Conservation (phyloP, 2,329 filamentous ascomycete species). For the Beauveria bassiana region DNA sequence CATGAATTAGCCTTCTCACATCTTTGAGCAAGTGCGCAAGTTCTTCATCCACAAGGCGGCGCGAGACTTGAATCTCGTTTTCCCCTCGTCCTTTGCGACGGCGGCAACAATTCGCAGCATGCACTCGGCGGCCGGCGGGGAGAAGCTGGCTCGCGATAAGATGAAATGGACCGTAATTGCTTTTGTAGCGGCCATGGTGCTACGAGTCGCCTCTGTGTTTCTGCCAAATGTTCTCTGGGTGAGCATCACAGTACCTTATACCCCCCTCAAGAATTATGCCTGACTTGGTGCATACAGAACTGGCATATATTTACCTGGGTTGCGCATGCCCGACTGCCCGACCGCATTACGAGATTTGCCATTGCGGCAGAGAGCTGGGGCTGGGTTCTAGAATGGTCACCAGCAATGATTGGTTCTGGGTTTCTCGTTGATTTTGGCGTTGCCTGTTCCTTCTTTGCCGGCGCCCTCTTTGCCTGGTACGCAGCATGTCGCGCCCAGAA, state of each 20-base stretch:
- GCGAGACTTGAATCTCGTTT: constrained; percentile 8
- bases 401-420: constrained; percentile 5
- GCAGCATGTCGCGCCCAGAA: background rate
- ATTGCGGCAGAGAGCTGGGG: constrained; percentile 10
- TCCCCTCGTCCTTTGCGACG: constrained; percentile 9
- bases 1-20: background rate
- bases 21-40: background rate
- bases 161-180: constrained; percentile 10
- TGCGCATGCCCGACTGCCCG: background rate
- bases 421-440: constrained; percentile 8
- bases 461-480: background rate
- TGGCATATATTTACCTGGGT: constrained; percentile 11
- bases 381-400: constrained; percentile 11
- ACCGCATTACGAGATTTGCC: background rate
- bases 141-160: background rate
- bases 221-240: constrained; percentile 8
- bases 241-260: background rate
- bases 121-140: constrained; percentile 9
- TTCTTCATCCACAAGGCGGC: constrained; percentile 7
- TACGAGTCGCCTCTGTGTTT: constrained; percentile 4
- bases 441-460: constrained; percentile 2
- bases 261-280: too few species aligned
- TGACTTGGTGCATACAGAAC: background rate
- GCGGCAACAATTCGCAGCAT: constrained; percentile 10
- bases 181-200: constrained; percentile 9